Conservation (phyloP, 2,329 filamentous ascomycete genomes). For the Podosphaera xanthii region DNA sequence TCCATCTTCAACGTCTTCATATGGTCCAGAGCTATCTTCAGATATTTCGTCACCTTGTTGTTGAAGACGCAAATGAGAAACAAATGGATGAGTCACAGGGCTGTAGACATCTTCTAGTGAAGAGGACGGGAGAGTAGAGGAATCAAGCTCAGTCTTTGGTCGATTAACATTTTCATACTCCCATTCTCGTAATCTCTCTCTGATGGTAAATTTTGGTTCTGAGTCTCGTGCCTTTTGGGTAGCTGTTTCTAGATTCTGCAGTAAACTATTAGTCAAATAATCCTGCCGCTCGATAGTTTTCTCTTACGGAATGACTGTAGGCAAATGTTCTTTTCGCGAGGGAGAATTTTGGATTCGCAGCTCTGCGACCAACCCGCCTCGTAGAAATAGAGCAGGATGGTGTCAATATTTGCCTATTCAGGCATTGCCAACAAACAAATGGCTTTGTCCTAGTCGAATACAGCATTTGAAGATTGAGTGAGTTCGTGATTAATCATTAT, state of each 20-base stretch:
- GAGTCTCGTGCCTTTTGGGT: neutral
- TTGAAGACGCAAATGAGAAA: neutral
- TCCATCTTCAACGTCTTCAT: slow-evolving; percentile 18
- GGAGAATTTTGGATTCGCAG: neutral
- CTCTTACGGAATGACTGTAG: neutral
- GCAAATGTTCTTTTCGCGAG: neutral
- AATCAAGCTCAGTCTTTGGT: neutral
- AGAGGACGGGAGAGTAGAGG: neutral
- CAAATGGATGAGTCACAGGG: neutral
- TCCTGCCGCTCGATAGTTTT: neutral
- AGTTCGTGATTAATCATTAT: too few species aligned
- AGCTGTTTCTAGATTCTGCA: neutral
- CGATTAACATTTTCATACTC: slow-evolving; percentile 18
- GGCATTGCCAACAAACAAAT: slow-evolving; percentile 13
- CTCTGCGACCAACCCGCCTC: neutral
- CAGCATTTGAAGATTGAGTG: slow-evolving; percentile 7
- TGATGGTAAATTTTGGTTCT: slow-evolving; percentile 10
- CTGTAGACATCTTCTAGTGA: neutral
- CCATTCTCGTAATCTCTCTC: slow-evolving; percentile 20
- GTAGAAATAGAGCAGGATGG: neutral
- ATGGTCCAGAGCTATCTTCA: neutral
- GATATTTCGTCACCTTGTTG: neutral
- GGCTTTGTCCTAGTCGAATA: slow-evolving; percentile 4
- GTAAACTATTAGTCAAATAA: neutral
- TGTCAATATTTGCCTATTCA: slow-evolving; percentile 3